Evolutionary conservation across 2,329 filamentous ascomycete genomes (phyloP), one percentile per base, ranked within the genome.

Genomic region (Uncinocarpus reesii): DNA sequence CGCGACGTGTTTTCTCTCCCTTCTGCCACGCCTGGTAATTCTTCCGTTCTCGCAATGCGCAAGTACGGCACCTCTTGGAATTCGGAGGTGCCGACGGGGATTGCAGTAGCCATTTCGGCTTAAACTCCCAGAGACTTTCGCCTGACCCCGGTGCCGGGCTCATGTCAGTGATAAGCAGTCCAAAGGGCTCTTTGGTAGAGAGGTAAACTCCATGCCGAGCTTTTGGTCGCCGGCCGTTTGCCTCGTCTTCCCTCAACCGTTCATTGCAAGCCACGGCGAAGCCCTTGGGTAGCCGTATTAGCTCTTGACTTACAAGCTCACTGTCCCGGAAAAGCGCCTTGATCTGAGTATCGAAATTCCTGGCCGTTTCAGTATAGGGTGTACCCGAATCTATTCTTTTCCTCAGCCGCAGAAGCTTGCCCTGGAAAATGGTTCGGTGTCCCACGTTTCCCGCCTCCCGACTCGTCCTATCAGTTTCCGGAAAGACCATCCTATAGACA

Each of bases 51-150:
- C 71, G 60, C 56, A 76, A 52, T 68, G 86, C 86, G 62, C 86
- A 92, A 32, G 83, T 87, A 26, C 86, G 79, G 66, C 86, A 92
- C 43, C 83, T 73, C 43, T 71, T 75, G 34, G 83, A 77, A 23
- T 68, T 65, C 0, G 60, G 21, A 1, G 85, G 86, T 0, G 85
- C 84, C 31, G 78, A 80, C 3, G 81, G 84, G 1, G 84, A 89
- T 62, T 88, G 84, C 7, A 74, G 68, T 21, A 92, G 75, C 86
- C 86, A 92, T 65, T 92, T 92, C 11, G 86, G 85, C 62, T 92
- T 92, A 66, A 90, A 83, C 62, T 90, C 84, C 48, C 85, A 68
- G 26, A 84, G 61, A 37, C 41, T 63, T 41, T 60, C 58, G 2
- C 58, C 60, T 0, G 62, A 58, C 13, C 62, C 62, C 7, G 57